A percentile compares a stretch with the other conserved stretches of the same genome.
phyloP scores from a whole-genome alignment of 1,139 yeast genomes.

The Nakaseomyces delphensis region DNA sequence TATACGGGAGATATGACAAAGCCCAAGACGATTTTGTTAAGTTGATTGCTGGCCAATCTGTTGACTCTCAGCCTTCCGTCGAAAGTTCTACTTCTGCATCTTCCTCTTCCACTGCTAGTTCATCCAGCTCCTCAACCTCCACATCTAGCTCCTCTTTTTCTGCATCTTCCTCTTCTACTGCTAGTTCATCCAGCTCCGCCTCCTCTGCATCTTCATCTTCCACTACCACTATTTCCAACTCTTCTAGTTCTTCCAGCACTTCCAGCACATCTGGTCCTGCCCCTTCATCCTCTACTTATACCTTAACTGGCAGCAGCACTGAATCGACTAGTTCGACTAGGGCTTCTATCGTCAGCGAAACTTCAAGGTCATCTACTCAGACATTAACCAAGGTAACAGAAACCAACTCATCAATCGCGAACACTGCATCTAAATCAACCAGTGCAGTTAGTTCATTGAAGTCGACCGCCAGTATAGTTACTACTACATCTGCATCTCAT shows the following conservation, averaged over 20 bases:
- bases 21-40: conserved; percentile 44
- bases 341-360: not conserved
- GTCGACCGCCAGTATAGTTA: not conserved
- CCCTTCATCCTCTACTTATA: conserved; percentile 8
- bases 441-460: not conserved
- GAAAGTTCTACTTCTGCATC: conserved; percentile 12
- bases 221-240: conserved; percentile 10
- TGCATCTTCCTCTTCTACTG: conserved; percentile 8
- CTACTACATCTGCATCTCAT: not conserved
- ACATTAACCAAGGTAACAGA: not conserved
- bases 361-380: not conserved
- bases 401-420: not conserved
- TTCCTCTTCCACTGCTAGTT: conserved; percentile 8
- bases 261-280: conserved; percentile 13
- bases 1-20: conserved; percentile 50
- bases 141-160: conserved; percentile 7
- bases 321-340: conserved; percentile 5
- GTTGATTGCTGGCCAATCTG: conserved; percentile 32
- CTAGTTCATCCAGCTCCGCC: conserved; percentile 10
- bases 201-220: conserved; percentile 10
- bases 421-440: not conserved
- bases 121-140: conserved; percentile 2
- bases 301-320: conserved; percentile 3
- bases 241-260: conserved; percentile 6
- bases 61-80: conserved; percentile 13